phyloP scores from a whole-genome alignment of 192 early-diverging fungal genomes.

The Thamnidium elegans region DNA sequence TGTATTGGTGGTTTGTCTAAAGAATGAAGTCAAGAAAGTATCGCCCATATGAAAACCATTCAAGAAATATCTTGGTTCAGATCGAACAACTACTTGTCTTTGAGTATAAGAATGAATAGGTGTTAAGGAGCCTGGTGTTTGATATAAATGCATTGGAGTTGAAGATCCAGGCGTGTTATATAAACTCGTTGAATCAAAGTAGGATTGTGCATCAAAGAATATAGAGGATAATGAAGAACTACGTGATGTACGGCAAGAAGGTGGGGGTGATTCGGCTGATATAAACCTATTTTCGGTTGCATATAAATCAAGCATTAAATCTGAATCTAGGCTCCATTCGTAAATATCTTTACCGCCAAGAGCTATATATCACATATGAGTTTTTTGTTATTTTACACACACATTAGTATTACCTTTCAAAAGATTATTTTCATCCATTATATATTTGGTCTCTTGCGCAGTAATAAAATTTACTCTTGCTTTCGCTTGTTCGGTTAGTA shows the following conservation, averaged over 20 bases:
- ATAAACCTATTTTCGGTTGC: constrained; percentile 4
- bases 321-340: constrained; percentile 29
- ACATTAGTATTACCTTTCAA: constrained; percentile 23
- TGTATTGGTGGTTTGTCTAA: background rate
- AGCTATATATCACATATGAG: constrained; percentile 16
- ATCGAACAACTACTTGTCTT: background rate
- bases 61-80: constrained; percentile 13
- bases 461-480: constrained; percentile 33
- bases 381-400: background rate
- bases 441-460: constrained; percentile 19
- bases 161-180: background rate
- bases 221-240: constrained; percentile 9
- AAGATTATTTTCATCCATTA: constrained; percentile 30
- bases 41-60: constrained; percentile 27
- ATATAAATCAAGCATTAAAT: constrained; percentile 25
- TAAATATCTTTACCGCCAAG: constrained; percentile 31
- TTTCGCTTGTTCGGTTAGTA: constrained; percentile 38
- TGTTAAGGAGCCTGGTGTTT: constrained; percentile 12
- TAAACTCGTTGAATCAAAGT: background rate
- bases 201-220: constrained; percentile 14
- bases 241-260: background rate
- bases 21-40: constrained; percentile 28
- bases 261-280: background rate
- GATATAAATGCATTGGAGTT: background rate
- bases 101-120: background rate